Conservation (phyloP, 2,329 filamentous ascomycete species). For the Pseudogymnoascus destructans region DNA sequence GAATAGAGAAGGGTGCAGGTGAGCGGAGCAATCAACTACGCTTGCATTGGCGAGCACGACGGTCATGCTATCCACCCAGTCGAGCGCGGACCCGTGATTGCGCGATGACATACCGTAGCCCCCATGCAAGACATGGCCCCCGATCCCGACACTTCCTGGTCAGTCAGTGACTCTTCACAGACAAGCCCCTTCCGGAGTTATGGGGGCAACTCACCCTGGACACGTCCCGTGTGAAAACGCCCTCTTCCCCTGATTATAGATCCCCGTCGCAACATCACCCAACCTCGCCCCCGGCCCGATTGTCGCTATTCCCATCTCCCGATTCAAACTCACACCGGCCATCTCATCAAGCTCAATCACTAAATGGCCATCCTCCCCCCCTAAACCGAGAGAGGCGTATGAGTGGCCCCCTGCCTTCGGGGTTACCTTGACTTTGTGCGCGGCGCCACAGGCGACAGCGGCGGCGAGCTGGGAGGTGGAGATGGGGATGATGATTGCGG, state of each 20-base stretch:
- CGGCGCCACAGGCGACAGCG: conserved; percentile 33
- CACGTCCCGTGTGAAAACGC: conserved; percentile 34
- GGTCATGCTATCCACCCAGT: conserved; percentile 35
- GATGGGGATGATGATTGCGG: conserved; percentile 15
- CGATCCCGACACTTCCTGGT: conserved; percentile 28
- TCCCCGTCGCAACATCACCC: conserved; percentile 30
- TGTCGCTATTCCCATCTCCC: conserved; percentile 16
- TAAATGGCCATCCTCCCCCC: conserved; percentile 30
- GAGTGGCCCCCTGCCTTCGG: conserved; percentile 38
- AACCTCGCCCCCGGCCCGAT: conserved; percentile 32
- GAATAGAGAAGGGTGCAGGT: conserved; percentile 22
- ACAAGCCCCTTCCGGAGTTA: neutral
- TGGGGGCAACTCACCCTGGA: conserved; percentile 19
- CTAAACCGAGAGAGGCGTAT: conserved; percentile 36
- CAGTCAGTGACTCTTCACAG: neutral
- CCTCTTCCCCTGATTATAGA: conserved; percentile 27
- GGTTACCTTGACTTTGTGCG: conserved; percentile 32
- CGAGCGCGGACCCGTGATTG: conserved; percentile 38
- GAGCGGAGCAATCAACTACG: conserved; percentile 19
- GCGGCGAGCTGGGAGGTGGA: conserved; percentile 28
- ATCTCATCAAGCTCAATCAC: conserved; percentile 31
- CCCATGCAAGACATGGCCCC: conserved; percentile 35
- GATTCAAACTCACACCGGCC: conserved; percentile 25
- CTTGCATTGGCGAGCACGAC: conserved; percentile 31
- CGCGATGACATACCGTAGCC: conserved; percentile 33